Base-by-base conservation (phyloP, 371 early-diverging fungal genomes). In the Mortierella sp. region DNA sequence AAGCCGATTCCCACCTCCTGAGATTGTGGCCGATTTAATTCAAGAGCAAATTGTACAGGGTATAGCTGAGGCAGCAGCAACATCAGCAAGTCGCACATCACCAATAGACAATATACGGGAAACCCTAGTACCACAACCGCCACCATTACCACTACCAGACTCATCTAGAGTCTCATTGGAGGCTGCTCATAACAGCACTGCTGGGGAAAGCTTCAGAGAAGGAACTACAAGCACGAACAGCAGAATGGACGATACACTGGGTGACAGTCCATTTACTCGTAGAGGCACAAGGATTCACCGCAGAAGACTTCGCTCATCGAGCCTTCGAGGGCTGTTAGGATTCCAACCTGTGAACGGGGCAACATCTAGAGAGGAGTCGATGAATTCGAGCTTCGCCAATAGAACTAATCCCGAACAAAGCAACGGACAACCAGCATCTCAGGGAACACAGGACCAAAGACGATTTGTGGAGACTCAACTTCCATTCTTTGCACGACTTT, bases 271-370 rank as follows among this genome's bases (percentile, higher is more conserved):
- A 12, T 59, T 59, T 59, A 34, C 35, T 51, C 68, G 51, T n/a
- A 58, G 68, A 51, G 47, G 40, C 23, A 45, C 66, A 29, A 17
- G 58, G 23, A n/a, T 59, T 3, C 72, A 72, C 29, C 56, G 66
- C 12, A 54, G 73, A 29, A 62, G 73, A 22, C 58, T 67, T 47
- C 73, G 73, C 23, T 66, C 67, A 3, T 58, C 72, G 15, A 72
- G 72, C 34, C n/a, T 72, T 28, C 66, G 72, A 9, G 72, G 72
- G 2, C 32, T 72, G 29, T 43, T 72, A 43, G 72, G 72, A 40
- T 72, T 60, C 23, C 72, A 65, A 34, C 66, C 66, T 1, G 31
- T 53, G 59, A 28, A 35, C 49, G 23, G 29, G 26, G 45, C 37
- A 19, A n/a, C 49, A 28, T 8, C 67, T 6, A 32, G 59, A 37